Evolutionary conservation across 2,329 filamentous ascomycete genomes (phyloP), one percentile per base, ranked within the genome.

Genomic region (Pseudogymnoascus sp.): DNA sequence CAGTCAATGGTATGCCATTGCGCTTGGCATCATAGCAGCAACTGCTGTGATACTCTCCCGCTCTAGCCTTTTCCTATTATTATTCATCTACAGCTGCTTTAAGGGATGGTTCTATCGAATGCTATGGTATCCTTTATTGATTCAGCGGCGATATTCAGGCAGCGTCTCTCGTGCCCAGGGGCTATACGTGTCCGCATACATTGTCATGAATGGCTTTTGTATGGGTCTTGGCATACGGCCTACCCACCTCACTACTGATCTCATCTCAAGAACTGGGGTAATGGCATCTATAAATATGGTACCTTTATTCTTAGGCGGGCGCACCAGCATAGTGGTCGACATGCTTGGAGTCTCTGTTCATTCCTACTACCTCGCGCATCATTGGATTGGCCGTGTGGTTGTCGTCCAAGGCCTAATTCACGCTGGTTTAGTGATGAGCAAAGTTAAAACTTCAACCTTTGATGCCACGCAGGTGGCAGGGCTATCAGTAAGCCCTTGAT

Each of bases 201-300:
- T 64, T 38, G 50, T 19, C n/a, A 26, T 65, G 10, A 68, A 68
- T 50, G 61, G 62, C 14, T 50, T 68, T 44, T 63, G 24, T 64
- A 64, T 67, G 44, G 61, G 61, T 19, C 26, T 66, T 44, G 42
- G 44, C 4, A 44, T 65, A 37, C 10, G 35, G 10, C 13, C 35
- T 37, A 14, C 11, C 35, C 11, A 37, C 35, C 35, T 37, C 35
- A 37, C 35, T 14, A 40, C 38, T 63, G 64, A 68, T 16, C 26
- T 68, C 42, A 63, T 65, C 13, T 44, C 16, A 29, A 50, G 68
- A 10, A 59, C 61, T 14, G 64, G 66, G 5, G 44, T 64, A 10
- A 61, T 69, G 61, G 63, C 67, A 11, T 56, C 61, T 4, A 37
- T 68, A 10, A 70, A 70, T 35, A 21, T 68, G 16, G 61, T 68